phyloP scores from a whole-genome alignment of 345 rosid genomes.

The Heritiera littoralis region DNA sequence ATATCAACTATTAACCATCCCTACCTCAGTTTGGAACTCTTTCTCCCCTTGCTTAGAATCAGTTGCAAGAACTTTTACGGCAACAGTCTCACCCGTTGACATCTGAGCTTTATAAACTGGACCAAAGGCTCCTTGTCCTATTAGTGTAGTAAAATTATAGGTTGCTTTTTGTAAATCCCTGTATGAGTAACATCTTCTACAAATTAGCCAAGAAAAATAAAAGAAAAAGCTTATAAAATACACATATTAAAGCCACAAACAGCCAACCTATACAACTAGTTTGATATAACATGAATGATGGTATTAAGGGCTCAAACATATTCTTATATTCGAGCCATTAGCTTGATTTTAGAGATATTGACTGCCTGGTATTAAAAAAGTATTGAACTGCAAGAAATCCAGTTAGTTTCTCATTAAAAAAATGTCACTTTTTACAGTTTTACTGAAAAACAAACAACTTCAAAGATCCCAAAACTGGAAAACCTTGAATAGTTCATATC shows the following conservation, averaged over 20 bases:
- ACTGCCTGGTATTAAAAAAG: not conserved
- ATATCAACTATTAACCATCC: constrained; percentile 16
- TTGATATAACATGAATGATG: not conserved
- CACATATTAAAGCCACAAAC: constrained; percentile 4
- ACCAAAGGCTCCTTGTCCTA: constrained; percentile 99
- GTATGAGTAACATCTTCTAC: constrained; percentile 23
- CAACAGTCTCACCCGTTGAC: constrained; percentile 88
- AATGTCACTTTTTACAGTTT: not conserved
- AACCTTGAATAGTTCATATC: not conserved
- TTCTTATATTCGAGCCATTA: not conserved
- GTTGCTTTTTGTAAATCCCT: constrained; percentile 99
- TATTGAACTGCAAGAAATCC: not conserved
- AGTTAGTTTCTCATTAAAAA: constrained; percentile 15
- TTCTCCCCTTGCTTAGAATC: constrained; percentile 98
- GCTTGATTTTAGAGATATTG: not conserved
- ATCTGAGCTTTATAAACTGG: constrained; percentile 97
- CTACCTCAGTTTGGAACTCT: constrained; percentile 97
- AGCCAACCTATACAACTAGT: not conserved
- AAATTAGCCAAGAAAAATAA: constrained; percentile 4
- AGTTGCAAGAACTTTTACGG: constrained; percentile 93
- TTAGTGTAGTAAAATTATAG: constrained; percentile 75
- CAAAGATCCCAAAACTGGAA: not conserved
- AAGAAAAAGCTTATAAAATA: not conserved
- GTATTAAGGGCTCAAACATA: not conserved
- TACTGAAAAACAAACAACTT: not conserved